Conservation (phyloP, 345 rosid genomes). For the Psidium friedrichsthalianum region DNA sequence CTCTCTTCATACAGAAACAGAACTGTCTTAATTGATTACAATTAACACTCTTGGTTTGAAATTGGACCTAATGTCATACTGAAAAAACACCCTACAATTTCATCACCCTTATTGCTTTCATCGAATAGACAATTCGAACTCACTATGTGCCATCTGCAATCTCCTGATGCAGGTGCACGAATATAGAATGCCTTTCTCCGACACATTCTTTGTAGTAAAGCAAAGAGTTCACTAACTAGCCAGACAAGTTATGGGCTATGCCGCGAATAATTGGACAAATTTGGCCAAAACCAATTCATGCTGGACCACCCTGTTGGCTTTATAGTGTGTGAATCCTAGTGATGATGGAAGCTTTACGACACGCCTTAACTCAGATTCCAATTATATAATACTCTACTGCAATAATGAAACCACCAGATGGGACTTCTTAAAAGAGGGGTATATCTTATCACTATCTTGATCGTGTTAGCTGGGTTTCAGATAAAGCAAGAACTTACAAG, state of each 20-base stretch:
- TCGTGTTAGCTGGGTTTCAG: background rate
- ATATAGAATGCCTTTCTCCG: background rate
- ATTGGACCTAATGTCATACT: background rate
- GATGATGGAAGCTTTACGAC: background rate
- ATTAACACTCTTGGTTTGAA: background rate
- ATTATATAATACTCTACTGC: background rate
- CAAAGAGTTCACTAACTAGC: background rate
- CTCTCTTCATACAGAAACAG: background rate
- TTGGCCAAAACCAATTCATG: background rate
- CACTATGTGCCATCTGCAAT: background rate
- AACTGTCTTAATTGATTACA: background rate
- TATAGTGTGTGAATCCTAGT: background rate
- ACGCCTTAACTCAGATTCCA: background rate
- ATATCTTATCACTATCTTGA: background rate
- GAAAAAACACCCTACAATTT: background rate
- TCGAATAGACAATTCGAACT: background rate
- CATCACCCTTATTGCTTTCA: background rate
- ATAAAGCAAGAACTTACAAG: background rate
- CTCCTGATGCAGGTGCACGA: background rate
- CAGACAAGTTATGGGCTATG: background rate
- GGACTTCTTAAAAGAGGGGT: background rate
- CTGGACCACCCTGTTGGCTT: background rate
- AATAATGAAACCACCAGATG: background rate
- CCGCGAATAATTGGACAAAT: background rate
- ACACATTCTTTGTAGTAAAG: background rate